These are phyloP conservation scores for Coemansia sp. DNA, from an alignment of 192 early-diverging fungal genomes.

Conservation along the genomic window DNA sequence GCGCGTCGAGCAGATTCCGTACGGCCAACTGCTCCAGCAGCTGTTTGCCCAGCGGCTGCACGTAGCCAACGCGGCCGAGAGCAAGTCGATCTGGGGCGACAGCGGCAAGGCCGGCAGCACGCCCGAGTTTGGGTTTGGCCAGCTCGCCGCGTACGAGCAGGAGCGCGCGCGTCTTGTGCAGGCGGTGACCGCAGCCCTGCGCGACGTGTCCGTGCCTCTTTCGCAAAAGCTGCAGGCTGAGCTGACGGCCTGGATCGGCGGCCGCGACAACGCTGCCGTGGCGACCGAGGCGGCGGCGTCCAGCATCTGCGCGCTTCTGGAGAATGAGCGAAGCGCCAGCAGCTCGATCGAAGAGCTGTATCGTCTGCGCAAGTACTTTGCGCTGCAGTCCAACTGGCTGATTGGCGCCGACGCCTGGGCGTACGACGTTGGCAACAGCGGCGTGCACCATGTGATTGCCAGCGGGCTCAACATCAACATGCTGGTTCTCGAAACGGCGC, in stretches of 20 bases:
- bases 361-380: conserved; percentile 40
- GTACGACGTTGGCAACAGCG: conserved; percentile 83
- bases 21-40: conserved; percentile 77
- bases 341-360: conserved; percentile 28
- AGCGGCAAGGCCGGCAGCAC: conserved; percentile 56
- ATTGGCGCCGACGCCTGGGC: conserved; percentile 85
- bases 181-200: conserved; percentile 59
- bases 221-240: conserved; percentile 58
- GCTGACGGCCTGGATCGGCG: conserved; percentile 69
- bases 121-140: conserved; percentile 88
- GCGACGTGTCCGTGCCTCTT: conserved; percentile 55
- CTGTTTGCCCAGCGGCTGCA: conserved; percentile 73
- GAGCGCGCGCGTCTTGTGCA: conserved; percentile 66
- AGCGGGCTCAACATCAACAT: conserved; percentile 85
- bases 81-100: conserved; percentile 71
- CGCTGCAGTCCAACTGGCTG: conserved; percentile 78
- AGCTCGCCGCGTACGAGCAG: conserved; percentile 66
- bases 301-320: conserved; percentile 51
- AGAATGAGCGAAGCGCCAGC: conserved; percentile 25
- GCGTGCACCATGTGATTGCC: conserved; percentile 88
- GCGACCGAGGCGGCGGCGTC: conserved; percentile 56
- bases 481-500: conserved; percentile 84
- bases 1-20: conserved; percentile 70
- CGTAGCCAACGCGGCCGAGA: conserved; percentile 75
- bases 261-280: conserved; percentile 57